A percentile compares a stretch with the other conserved stretches of the same genome.
Conservation (phyloP, 345 rosid species). For the Heritiera littoralis region DNA sequence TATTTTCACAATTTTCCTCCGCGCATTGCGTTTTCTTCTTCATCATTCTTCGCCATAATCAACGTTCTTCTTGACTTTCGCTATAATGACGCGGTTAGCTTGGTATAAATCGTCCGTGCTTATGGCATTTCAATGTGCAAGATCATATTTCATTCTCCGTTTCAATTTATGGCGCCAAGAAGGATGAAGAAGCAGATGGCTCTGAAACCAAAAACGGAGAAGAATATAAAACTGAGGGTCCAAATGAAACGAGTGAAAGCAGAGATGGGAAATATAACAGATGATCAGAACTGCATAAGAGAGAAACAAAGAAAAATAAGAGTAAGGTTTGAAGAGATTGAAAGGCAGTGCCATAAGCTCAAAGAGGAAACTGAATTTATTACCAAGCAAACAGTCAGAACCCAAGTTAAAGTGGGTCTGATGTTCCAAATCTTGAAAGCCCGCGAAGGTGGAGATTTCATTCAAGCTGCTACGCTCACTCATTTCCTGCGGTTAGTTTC, state of each 20-base stretch:
- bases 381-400: neutral
- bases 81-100: too few relatives aligned
- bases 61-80: too few relatives aligned
- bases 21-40: too few relatives aligned
- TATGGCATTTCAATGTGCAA: neutral
- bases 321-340: neutral
- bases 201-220: neutral
- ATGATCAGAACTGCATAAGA: neutral
- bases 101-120: too few relatives aligned
- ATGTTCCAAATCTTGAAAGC: conserved; percentile 15
- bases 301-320: neutral
- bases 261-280: neutral
- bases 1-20: too few relatives aligned
- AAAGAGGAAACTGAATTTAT: conserved; percentile 3
- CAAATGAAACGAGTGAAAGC: neutral
- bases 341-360: neutral
- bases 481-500: conserved; percentile 7
- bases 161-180: neutral
- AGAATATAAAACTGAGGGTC: neutral
- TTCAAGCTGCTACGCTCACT: conserved; percentile 6
- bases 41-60: too few relatives aligned
- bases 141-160: neutral
- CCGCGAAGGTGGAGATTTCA: neutral
- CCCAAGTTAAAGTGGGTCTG: neutral
- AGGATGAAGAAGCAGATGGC: neutral